phyloP scores from a whole-genome alignment of 2,329 filamentous ascomycete genomes.

The Trichoderma polysporum region DNA sequence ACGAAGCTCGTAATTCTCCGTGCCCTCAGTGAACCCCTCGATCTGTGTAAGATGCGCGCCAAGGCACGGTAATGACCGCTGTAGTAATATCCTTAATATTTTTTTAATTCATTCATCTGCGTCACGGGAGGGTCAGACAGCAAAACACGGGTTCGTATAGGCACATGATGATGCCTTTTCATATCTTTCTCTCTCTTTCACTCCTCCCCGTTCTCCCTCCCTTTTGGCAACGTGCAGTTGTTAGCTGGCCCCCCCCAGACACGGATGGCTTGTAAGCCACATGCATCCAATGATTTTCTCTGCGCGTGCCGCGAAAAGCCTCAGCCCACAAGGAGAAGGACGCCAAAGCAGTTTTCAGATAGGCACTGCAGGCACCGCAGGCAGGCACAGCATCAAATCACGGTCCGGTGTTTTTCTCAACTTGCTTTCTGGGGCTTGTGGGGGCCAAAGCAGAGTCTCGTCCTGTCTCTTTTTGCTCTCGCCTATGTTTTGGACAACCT shows the following conservation, averaged over 20 bases:
- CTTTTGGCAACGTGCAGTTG: not conserved
- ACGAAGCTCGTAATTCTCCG: slow-evolving; percentile 11
- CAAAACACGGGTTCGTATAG: not conserved
- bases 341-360: slow-evolving; percentile 1
- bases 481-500: not conserved
- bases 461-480: not conserved
- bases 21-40: not conserved
- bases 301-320: slow-evolving; percentile 8
- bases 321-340: slow-evolving; percentile 2
- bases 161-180: not conserved
- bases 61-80: not conserved
- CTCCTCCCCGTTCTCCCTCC: not conserved
- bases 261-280: slow-evolving; percentile 7
- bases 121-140: not conserved
- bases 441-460: slow-evolving; percentile 1
- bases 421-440: not conserved
- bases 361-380: slow-evolving; percentile 6
- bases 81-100: not conserved
- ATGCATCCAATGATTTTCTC: slow-evolving; percentile 13
- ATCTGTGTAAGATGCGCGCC: not conserved
- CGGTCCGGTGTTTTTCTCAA: not conserved
- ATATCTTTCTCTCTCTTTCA: not conserved
- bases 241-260: not conserved
- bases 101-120: not conserved
- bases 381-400: slow-evolving; percentile 10